Base-by-base conservation (phyloP, 441 rosid genomes). In the Euphorbia celastroides region DNA sequence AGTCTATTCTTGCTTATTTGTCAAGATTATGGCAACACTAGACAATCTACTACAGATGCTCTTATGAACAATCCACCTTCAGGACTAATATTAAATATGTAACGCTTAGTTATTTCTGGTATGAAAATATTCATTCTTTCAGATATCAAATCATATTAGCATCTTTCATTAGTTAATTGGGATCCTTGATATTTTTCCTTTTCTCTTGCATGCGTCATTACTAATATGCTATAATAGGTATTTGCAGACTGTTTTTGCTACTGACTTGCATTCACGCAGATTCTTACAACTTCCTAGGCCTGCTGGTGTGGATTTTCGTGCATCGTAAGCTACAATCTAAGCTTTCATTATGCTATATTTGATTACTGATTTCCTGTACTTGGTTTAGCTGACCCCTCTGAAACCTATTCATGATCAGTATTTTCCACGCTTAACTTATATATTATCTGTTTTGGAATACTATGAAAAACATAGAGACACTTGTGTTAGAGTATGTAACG, bases 251-350 rank as follows among this genome's bases (percentile, higher is more conserved):
- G 92, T 94, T 51, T 92, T 89, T 84, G 97, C 90, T 30, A 84
- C 97, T 68, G 99, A 94, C 75, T 79, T 94, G 81, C 86, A 86
- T 78, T 85, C 96, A 64, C 90, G 99, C 36, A 64, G 82, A 57
- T 91, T 82, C 74, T 62, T 94, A 64, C 97, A 88, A 79, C 96
- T 94, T 77, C 97, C 97, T 17, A 91, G 88, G 84, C 92, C 99
- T 32, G 87, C 82, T 19, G 97, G 94, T 14, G 96, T 94, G 30
- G 99, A 94, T 84, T 94, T 94, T 26, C 96, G 96, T 9, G 97
- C 97, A 69, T 91, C 96, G 97, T 94, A 81, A 73, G 99, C 81
- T n/a, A 63, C 41, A 17, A 51, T 55, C 19, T 68, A 66, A 16
- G 32, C 16, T 52, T 10, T 12, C 11, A 28, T 10, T 16, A 51